phyloP scores from a whole-genome alignment of 2,329 filamentous ascomycete species.

The Phyllosticta ampelicida region DNA sequence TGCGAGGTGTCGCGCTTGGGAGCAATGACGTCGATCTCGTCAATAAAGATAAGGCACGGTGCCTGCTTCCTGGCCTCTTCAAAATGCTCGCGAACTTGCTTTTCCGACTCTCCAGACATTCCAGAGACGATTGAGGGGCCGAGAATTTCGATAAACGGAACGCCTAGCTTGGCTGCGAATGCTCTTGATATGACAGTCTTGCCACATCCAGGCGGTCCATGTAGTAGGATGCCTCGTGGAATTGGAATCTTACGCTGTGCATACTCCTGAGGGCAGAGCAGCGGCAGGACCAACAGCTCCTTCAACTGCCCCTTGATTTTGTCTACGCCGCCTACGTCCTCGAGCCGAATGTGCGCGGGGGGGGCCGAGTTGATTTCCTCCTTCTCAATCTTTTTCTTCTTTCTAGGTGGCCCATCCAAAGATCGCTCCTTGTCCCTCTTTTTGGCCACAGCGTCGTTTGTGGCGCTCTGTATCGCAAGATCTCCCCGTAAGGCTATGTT shows the following conservation, averaged over 20 bases:
- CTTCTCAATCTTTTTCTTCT: constrained; percentile 44
- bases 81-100: constrained; percentile 73
- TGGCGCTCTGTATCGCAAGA: constrained; percentile 29
- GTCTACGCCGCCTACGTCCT: constrained; percentile 68
- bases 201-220: constrained; percentile 76
- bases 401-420: constrained; percentile 52
- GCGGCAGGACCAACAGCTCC: constrained; percentile 61
- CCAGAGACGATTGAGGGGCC: constrained; percentile 73
- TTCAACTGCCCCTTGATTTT: constrained; percentile 59
- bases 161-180: constrained; percentile 62
- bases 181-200: constrained; percentile 79
- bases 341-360: constrained; percentile 55
- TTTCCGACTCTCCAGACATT: constrained; percentile 83
- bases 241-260: constrained; percentile 55
- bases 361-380: constrained; percentile 50
- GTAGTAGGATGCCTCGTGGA: constrained; percentile 63
- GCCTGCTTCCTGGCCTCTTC: constrained; percentile 79
- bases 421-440: constrained; percentile 28
- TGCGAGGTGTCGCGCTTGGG: constrained; percentile 75
- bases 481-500: constrained; percentile 49
- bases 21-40: constrained; percentile 85
- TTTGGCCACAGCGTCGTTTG: background rate
- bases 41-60: constrained; percentile 83
- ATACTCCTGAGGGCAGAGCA: constrained; percentile 58
- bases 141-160: constrained; percentile 72